Evolutionary conservation across 805 yeast species (phyloP).

Genomic region (Saccharomycopsis capsularis): DNA sequence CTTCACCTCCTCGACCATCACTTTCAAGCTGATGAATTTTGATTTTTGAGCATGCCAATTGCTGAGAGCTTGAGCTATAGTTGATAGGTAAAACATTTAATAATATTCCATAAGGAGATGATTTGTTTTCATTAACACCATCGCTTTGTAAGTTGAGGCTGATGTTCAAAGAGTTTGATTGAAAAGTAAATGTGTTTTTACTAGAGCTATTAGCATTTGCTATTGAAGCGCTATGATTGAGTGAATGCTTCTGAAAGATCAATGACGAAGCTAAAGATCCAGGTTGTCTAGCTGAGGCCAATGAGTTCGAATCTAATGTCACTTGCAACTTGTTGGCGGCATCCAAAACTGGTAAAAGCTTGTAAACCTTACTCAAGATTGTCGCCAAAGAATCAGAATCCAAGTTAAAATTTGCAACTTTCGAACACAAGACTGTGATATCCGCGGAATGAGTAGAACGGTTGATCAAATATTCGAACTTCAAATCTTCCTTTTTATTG

Average conservation of each 20-base stretch:
- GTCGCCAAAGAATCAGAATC: constrained; percentile 17
- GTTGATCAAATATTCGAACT: constrained; percentile 41
- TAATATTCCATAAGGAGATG: not conserved
- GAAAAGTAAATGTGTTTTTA: constrained; percentile 7
- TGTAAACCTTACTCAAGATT: constrained; percentile 8
- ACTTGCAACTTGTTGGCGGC: constrained; percentile 25
- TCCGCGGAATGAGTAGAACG: constrained; percentile 24
- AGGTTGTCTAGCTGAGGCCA: constrained; percentile 3
- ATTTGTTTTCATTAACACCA: no score
- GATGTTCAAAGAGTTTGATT: constrained; percentile 6
- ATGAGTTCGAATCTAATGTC: constrained; percentile 20
- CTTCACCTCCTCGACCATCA: not conserved
- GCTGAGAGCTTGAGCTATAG: constrained; percentile 4
- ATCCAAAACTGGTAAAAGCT: constrained; percentile 19
- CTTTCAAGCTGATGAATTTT: not conserved
- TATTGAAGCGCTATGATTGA: no score
- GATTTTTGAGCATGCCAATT: constrained; percentile 1
- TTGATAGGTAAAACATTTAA: constrained; percentile 9
- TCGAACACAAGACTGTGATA: constrained; percentile 39
- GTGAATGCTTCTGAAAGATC: constrained; percentile 5
- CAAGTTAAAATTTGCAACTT: constrained; percentile 29
- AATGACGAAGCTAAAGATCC: constrained; percentile 13
- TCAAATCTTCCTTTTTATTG: constrained; percentile 39
- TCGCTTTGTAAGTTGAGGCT: not conserved
- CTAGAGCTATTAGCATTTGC: not conserved